These are phyloP conservation scores for Suhomyces sp. DNA, from an alignment of 805 yeast genomes.

Conservation along the genomic window DNA sequence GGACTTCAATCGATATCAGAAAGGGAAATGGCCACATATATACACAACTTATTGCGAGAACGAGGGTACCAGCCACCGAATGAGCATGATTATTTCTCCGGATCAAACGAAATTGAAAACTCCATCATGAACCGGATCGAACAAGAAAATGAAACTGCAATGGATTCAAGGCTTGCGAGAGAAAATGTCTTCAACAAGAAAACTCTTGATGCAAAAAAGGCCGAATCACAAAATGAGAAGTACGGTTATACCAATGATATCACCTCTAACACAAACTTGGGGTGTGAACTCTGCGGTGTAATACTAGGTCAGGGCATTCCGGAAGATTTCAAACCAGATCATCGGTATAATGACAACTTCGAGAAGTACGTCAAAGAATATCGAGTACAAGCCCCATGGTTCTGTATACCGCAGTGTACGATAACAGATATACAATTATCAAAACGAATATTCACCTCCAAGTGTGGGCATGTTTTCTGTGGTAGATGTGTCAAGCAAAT, in stretches of 20 bases:
- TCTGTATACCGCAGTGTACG: constrained; percentile 49
- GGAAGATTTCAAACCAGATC: constrained; percentile 41
- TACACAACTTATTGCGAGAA: constrained; percentile 4
- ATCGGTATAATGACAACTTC: constrained; percentile 27
- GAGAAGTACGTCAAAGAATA: constrained; percentile 23
- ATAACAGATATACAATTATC: constrained; percentile 60
- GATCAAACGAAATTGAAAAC: constrained; percentile 18
- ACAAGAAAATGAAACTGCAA: constrained; percentile 37
- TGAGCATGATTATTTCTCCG: neutral
- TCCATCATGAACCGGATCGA: constrained; percentile 41
- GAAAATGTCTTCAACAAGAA: constrained; percentile 33
- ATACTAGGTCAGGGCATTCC: constrained; percentile 76
- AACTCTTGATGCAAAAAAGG: constrained; percentile 28
- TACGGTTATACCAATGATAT: constrained; percentile 34
- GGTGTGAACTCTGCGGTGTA: constrained; percentile 69
- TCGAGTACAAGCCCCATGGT: constrained; percentile 64
- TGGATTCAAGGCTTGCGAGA: constrained; percentile 31
- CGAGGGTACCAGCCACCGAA: neutral
- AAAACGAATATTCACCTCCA: constrained; percentile 60
- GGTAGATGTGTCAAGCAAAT: constrained; percentile 78
- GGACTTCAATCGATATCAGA: neutral
- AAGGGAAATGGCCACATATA: constrained; percentile 1
- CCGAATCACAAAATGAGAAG: constrained; percentile 20
- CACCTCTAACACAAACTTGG: constrained; percentile 14
- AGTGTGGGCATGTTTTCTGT: constrained; percentile 85